Evolutionary conservation across 2,329 filamentous ascomycete genomes (phyloP).

Genomic region (Xylariomycetidae sp.): DNA sequence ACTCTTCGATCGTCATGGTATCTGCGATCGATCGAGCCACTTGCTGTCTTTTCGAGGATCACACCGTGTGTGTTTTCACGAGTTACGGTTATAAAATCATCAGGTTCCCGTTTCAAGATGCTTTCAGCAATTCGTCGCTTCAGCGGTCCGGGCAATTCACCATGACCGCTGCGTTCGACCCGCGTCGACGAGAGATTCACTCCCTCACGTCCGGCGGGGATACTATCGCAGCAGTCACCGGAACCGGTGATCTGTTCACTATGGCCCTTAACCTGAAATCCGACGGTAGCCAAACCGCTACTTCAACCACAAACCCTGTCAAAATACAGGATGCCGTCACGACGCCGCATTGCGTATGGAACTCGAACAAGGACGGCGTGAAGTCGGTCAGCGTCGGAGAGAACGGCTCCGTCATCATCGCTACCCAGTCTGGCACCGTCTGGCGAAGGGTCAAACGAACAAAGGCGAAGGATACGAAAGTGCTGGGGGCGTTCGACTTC

Average conservation of each 20-base stretch:
- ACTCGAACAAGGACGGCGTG: constrained; percentile 79
- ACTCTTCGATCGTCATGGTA: constrained; percentile 67
- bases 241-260: constrained; percentile 82
- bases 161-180: constrained; percentile 60
- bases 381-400: constrained; percentile 85
- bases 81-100: constrained; percentile 95
- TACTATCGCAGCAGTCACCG: constrained; percentile 84
- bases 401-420: constrained; percentile 90
- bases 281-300: constrained; percentile 54
- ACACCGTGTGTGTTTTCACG: constrained; percentile 89
- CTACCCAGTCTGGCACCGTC: constrained; percentile 86
- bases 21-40: constrained; percentile 90
- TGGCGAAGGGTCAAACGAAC: constrained; percentile 83
- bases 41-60: constrained; percentile 76
- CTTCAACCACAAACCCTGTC: constrained; percentile 86
- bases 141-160: constrained; percentile 50
- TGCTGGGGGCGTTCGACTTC: constrained; percentile 37
- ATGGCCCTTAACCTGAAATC: constrained; percentile 67
- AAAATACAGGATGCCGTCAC: constrained; percentile 85
- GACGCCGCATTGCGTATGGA: constrained; percentile 79
- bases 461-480: constrained; percentile 67
- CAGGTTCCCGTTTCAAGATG: constrained; percentile 70
- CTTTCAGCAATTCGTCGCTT: constrained; percentile 66
- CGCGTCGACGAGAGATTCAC: constrained; percentile 61
- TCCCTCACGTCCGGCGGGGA: constrained; percentile 82